Conservation (phyloP, 2,329 filamentous ascomycete species). For the Chrysoporthe cubensis region DNA sequence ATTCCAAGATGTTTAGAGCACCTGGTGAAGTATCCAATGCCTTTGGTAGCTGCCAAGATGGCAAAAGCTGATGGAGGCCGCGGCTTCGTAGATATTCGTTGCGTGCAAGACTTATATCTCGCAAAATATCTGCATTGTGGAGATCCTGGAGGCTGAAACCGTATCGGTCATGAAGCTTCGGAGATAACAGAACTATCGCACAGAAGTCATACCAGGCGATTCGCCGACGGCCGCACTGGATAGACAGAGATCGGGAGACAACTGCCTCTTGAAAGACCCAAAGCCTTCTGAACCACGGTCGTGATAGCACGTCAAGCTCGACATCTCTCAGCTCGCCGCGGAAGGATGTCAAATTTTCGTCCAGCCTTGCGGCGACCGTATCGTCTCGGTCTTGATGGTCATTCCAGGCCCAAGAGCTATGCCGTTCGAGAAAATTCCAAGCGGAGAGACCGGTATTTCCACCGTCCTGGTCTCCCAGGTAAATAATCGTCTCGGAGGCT, state of each 20-base stretch:
- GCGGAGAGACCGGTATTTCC: conserved; percentile 8
- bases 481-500: conserved; percentile 14
- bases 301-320: conserved; percentile 7
- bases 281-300: conserved; percentile 8
- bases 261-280: conserved; percentile 15
- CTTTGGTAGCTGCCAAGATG: neutral
- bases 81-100: neutral
- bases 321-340: conserved; percentile 7
- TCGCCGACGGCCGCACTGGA: conserved; percentile 15
- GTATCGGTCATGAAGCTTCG: neutral
- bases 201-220: conserved; percentile 18
- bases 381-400: neutral
- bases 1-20: neutral
- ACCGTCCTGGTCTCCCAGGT: neutral
- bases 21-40: neutral
- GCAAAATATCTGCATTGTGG: neutral
- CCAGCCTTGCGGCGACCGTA: neutral
- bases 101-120: neutral
- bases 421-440: conserved; percentile 16
- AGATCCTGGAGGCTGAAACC: neutral
- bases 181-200: neutral
- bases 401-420: conserved; percentile 16
- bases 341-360: neutral
- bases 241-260: neutral
- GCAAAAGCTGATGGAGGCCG: neutral